A percentile compares a stretch with the other conserved stretches of the same genome.
Conservation (phyloP, 176 grass and related monocot genomes). For the Chrysopogon serrulatus region DNA sequence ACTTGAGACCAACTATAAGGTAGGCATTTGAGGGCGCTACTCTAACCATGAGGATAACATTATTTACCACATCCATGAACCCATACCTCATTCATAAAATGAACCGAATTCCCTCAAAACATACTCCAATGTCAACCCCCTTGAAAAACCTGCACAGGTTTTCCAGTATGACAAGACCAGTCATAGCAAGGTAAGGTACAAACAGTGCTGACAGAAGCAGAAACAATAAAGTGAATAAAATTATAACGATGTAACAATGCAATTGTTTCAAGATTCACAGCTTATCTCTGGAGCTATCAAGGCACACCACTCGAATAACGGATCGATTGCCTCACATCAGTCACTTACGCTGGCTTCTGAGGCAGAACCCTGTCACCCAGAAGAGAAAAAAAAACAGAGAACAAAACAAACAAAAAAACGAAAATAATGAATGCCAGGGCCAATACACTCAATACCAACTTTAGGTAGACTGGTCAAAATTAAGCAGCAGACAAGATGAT, state of each 20-base stretch:
- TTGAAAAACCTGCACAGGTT: slow-evolving; percentile 45
- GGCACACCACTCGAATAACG: slow-evolving; percentile 23
- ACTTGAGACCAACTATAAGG: background rate
- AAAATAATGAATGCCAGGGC: slow-evolving; percentile 35
- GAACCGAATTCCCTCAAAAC: background rate
- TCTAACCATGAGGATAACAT: background rate
- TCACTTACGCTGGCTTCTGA: slow-evolving; percentile 53
- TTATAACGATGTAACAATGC: background rate
- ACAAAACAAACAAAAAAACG: slow-evolving; percentile 22
- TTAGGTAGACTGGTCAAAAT: slow-evolving; percentile 10
- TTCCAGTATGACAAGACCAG: slow-evolving; percentile 35
- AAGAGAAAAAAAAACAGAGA: background rate
- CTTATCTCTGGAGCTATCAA: slow-evolving; percentile 53
- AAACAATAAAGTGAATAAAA: background rate
- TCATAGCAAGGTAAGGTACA: slow-evolving; percentile 28
- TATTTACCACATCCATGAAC: background rate
- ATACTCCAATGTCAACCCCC: slow-evolving; percentile 23
- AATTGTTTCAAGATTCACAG: slow-evolving; percentile 18
- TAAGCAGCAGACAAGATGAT: slow-evolving; percentile 16
- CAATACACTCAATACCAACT: slow-evolving; percentile 18
- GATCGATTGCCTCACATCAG: slow-evolving; percentile 27
- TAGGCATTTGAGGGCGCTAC: background rate
- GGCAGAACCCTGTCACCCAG: slow-evolving; percentile 63
- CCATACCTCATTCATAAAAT: slow-evolving; percentile 33
- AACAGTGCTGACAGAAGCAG: background rate